A percentile compares a stretch with the other conserved stretches of the same genome.
These are phyloP conservation scores for Agastache rugosa DNA, from an alignment of 257 asterid species.

Conservation along the genomic window DNA sequence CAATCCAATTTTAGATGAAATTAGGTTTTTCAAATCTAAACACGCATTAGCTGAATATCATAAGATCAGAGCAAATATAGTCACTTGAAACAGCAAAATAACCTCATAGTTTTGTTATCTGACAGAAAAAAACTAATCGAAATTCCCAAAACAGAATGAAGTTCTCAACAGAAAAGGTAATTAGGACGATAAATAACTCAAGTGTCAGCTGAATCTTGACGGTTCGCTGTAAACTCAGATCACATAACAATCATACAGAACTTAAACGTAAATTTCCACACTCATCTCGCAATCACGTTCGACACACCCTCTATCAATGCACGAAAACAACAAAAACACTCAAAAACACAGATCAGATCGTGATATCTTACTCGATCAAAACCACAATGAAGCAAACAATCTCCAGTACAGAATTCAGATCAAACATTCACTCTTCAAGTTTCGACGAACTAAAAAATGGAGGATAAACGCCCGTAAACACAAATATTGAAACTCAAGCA, in stretches of 20 bases:
- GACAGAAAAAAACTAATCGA: slow-evolving; percentile 11
- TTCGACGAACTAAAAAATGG: not conserved
- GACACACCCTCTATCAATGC: not conserved
- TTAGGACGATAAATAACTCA: slow-evolving; percentile 17
- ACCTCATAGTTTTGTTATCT: slow-evolving; percentile 9
- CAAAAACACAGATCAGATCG: slow-evolving; percentile 17
- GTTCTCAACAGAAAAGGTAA: slow-evolving; percentile 23
- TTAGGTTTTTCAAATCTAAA: slow-evolving; percentile 3
- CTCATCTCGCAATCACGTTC: slow-evolving; percentile 14
- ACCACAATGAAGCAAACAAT: slow-evolving; percentile 19
- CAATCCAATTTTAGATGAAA: slow-evolving; percentile 6
- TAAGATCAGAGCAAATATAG: slow-evolving; percentile 7
- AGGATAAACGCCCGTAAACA: not conserved
- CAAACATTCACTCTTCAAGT: slow-evolving; percentile 25
- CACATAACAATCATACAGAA: slow-evolving; percentile 23
- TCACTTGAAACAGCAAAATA: slow-evolving; percentile 20
- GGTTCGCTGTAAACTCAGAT: slow-evolving; percentile 17
- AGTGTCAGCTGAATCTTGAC: slow-evolving; percentile 27
- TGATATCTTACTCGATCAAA: slow-evolving; percentile 20
- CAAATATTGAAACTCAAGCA: not conserved
- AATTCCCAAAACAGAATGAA: slow-evolving; percentile 13
- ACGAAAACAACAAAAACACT: slow-evolving; percentile 6
- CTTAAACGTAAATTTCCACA: slow-evolving; percentile 10
- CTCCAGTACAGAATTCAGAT: slow-evolving; percentile 25
- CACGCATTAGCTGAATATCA: not conserved